Evolutionary conservation across 78 protist species (phyloP), one percentile per base, ranked within the genome.

Genomic region (Diacronema lutheri): DNA sequence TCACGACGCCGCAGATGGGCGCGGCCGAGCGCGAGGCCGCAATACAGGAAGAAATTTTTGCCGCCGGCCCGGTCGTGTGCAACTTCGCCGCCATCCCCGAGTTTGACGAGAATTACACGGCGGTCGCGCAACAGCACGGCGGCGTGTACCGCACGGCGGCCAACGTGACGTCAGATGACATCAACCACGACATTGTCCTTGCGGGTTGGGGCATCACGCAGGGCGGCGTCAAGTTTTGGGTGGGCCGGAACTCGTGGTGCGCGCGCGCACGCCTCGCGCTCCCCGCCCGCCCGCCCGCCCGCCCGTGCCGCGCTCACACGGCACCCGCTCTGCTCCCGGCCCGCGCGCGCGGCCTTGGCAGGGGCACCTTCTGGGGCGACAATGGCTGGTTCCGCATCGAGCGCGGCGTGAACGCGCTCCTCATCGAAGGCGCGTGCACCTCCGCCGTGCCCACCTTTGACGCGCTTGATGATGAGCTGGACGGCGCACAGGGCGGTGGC

Each of bases 21-120:
- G 50, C 3, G 16, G 50, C 50, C 50, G 50, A 44, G 50, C 50
- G 50, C 79, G 79, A 71, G 58, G 0, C 58, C 31, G 83, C 62
- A 9, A 93, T 93, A 94, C 80, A 69, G 94, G 89, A 85, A 11
- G 95, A 93, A 84, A 93, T 93, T 73, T 83, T 9, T 25, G 84
- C 85, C 3, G 65, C 93, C n/a, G 92, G 91, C 11, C 91, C 93
- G 50, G 89, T 92, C 68, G 84, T 89, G 29, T 89, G 95, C 85
- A 68, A 74, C 37, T n/a, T 89, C 46, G 66, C 23, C 50, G 90
- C 58, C 37, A 56, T 79, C 31, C 65, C 10, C 40, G 65, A 33
- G 31, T 80, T 92, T 25, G 78, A 71, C 84, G 31, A 1, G 50
- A 26, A 7, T 26, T 71, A 26, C 77, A 26, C 29, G 11, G 7